phyloP scores from a whole-genome alignment of 1,284 basidiomycete species.

The Irpex lacteus region DNA sequence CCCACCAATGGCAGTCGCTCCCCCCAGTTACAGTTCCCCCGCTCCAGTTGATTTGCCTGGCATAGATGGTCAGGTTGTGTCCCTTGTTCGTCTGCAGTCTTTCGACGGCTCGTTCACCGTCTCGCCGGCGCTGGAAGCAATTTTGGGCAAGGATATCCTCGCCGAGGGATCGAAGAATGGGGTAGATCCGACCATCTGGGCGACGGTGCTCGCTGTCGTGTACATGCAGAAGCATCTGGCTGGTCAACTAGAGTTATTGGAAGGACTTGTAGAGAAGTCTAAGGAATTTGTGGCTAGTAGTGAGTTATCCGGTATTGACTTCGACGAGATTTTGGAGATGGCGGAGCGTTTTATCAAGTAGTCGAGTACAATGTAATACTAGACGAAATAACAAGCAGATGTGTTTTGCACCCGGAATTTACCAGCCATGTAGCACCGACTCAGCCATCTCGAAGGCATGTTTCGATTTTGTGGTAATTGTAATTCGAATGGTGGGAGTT shows the following conservation, averaged over 20 bases:
- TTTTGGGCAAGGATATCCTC: slow-evolving; percentile 29
- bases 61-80: slow-evolving; percentile 16
- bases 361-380: background rate
- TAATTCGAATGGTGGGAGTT: too few relatives aligned
- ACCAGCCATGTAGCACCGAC: too few relatives aligned
- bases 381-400: background rate
- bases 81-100: slow-evolving; percentile 36
- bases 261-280: slow-evolving; percentile 36
- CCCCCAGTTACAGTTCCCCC: background rate
- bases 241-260: slow-evolving; percentile 34
- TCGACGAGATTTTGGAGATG: background rate
- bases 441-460: too few relatives aligned
- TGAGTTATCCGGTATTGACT: background rate
- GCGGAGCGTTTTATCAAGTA: background rate
- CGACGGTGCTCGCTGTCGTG: slow-evolving; percentile 39
- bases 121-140: slow-evolving; percentile 24
- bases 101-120: slow-evolving; percentile 47
- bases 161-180: slow-evolving; percentile 23
- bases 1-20: background rate
- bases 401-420: background rate
- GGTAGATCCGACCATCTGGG: slow-evolving; percentile 34
- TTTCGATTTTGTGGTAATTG: too few relatives aligned
- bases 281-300: slow-evolving; percentile 25
- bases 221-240: slow-evolving; percentile 33
- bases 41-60: background rate